Evolutionary conservation across 2,329 filamentous ascomycete genomes (phyloP).

Genomic region (Cryphonectria radicalis): DNA sequence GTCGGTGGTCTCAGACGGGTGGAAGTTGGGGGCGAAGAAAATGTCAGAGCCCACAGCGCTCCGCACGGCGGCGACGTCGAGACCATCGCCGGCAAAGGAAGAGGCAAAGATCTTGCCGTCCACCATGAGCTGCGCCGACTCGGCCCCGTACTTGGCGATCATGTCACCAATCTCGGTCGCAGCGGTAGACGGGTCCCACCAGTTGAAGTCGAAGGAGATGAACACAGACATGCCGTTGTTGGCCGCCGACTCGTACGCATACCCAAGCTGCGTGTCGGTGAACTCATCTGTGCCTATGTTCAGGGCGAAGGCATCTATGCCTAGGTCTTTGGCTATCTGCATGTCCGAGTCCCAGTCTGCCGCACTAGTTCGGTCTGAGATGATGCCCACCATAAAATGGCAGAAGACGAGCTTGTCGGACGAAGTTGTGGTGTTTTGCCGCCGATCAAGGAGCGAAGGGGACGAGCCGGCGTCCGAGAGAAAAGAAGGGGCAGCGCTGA

Average conservation of each 20-base stretch:
- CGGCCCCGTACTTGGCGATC: constrained; percentile 49
- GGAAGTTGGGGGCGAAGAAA: constrained; percentile 56
- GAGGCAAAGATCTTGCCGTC: constrained; percentile 56
- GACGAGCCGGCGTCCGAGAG: constrained; percentile 15
- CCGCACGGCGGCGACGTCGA: constrained; percentile 48
- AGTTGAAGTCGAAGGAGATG: constrained; percentile 54
- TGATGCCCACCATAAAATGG: constrained; percentile 30
- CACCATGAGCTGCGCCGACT: constrained; percentile 52
- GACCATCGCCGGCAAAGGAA: constrained; percentile 54
- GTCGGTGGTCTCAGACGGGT: constrained; percentile 44
- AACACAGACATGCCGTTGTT: constrained; percentile 57
- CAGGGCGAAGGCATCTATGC: constrained; percentile 39
- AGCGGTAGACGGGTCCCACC: constrained; percentile 34
- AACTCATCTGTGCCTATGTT: constrained; percentile 43
- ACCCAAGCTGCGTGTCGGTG: constrained; percentile 49
- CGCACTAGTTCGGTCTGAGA: constrained; percentile 26
- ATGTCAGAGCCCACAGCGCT: constrained; percentile 47
- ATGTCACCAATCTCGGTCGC: constrained; percentile 48
- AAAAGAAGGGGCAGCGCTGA: constrained; percentile 15
- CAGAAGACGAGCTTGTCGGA: constrained; percentile 29
- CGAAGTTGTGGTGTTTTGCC: constrained; percentile 17
- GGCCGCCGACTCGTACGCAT: constrained; percentile 53
- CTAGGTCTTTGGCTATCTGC: constrained; percentile 29
- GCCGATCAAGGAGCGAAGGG: constrained; percentile 1
- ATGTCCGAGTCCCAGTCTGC: constrained; percentile 31